phyloP scores from a whole-genome alignment of 495 filamentous ascomycete genomes.

The Sabuloglossum arenarium region DNA sequence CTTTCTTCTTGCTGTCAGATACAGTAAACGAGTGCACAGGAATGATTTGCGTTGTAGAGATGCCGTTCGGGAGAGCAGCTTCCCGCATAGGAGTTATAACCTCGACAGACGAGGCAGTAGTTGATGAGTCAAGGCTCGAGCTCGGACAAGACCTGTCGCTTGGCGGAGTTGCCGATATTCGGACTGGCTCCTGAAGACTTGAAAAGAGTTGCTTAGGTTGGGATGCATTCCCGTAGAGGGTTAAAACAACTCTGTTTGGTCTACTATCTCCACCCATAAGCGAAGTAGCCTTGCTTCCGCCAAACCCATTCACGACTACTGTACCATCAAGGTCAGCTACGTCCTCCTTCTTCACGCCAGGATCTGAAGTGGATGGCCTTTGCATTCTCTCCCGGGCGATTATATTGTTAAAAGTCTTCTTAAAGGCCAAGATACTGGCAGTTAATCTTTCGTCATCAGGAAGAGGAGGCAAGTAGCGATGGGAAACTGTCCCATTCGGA shows the following conservation, averaged over 20 bases:
- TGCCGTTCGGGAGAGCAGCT: slow-evolving; percentile 46
- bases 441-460: slow-evolving; percentile 18
- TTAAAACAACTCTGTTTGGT: slow-evolving; percentile 39
- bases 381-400: slow-evolving; percentile 21
- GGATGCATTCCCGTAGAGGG: slow-evolving; percentile 47
- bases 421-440: slow-evolving; percentile 24
- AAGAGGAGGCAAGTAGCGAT: slow-evolving; percentile 20
- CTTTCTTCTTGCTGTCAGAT: slow-evolving; percentile 22
- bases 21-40: slow-evolving; percentile 26
- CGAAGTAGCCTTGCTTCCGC: not conserved
- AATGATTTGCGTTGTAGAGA: slow-evolving; percentile 45
- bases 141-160: slow-evolving; percentile 8
- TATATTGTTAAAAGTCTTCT: slow-evolving; percentile 27
- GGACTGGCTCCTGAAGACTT: slow-evolving; percentile 39
- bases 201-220: slow-evolving; percentile 64
- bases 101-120: slow-evolving; percentile 17
- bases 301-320: not conserved
- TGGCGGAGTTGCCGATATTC: slow-evolving; percentile 7
- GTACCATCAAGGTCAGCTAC: slow-evolving; percentile 3
- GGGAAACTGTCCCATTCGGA: not conserved
- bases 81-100: slow-evolving; percentile 32
- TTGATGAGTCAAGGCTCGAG: slow-evolving; percentile 10
- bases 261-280: slow-evolving; percentile 7
- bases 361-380: not conserved
- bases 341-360: not conserved